Evolutionary conservation across 352 stramenopile species (phyloP).

Genomic region (Globisporangium parvum): DNA sequence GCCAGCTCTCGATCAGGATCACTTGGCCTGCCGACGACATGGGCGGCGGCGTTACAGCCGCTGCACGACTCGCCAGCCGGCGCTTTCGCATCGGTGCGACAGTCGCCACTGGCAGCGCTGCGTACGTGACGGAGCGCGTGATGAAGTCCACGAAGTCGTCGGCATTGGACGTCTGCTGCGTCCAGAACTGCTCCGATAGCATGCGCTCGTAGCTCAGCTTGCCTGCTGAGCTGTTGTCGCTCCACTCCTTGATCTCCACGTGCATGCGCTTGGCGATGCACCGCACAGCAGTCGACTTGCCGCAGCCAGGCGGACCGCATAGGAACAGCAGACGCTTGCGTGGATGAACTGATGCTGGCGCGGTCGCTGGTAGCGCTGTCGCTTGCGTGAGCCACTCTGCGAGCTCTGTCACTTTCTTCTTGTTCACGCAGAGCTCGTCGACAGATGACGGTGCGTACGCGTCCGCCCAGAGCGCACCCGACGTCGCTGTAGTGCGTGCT

Average conservation of each 20-base stretch:
- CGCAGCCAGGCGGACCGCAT: constrained; percentile 67
- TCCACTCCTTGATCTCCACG: constrained; percentile 59
- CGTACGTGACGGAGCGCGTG: constrained; percentile 58
- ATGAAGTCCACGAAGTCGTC: constrained; percentile 83
- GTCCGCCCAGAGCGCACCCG: constrained; percentile 43
- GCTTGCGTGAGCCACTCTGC: constrained; percentile 48
- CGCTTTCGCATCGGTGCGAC: constrained; percentile 7
- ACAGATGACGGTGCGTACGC: constrained; percentile 29
- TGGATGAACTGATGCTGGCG: constrained; percentile 2
- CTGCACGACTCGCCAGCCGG: constrained; percentile 7
- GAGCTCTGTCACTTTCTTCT: constrained; percentile 78
- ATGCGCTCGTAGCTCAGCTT: constrained; percentile 48
- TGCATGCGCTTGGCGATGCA: constrained; percentile 45
- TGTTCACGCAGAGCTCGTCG: constrained; percentile 76
- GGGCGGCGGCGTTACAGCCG: background rate
- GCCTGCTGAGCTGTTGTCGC: constrained; percentile 54
- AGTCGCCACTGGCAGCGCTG: constrained; percentile 32
- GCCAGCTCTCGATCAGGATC: constrained; percentile 76
- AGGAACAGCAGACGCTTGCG: constrained; percentile 72
- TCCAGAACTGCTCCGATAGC: constrained; percentile 45
- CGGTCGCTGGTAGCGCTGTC: constrained; percentile 5
- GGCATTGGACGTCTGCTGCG: constrained; percentile 35
- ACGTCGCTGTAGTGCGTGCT: constrained; percentile 13
- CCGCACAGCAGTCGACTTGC: constrained; percentile 75
- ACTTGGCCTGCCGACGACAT: constrained; percentile 20